Evolutionary conservation across 108 stramenopile species (phyloP).

Genomic region (Seminavis robusta): DNA sequence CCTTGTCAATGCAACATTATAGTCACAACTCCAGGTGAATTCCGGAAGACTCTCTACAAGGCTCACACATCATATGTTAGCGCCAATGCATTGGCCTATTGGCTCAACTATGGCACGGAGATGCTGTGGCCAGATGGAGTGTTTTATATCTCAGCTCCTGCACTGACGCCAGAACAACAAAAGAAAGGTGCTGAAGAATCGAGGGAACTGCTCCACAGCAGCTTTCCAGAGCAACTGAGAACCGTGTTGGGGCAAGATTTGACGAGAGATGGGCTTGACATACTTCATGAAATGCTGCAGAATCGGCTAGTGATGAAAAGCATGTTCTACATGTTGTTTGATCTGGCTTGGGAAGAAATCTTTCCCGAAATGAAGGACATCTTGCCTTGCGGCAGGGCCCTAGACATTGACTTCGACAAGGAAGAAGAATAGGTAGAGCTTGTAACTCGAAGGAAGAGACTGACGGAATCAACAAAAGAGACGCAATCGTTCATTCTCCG

Average conservation of each 20-base stretch:
- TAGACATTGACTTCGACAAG: slow-evolving; percentile 40
- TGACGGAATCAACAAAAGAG: not conserved
- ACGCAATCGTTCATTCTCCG: too few species aligned
- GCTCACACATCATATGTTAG: slow-evolving; percentile 64
- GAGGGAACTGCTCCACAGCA: slow-evolving; percentile 38
- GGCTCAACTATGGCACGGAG: slow-evolving; percentile 52
- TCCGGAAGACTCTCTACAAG: slow-evolving; percentile 65
- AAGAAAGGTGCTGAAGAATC: slow-evolving; percentile 32
- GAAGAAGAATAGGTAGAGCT: not conserved
- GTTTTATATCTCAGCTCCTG: slow-evolving; percentile 42
- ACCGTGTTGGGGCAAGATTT: slow-evolving; percentile 72
- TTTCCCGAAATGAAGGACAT: slow-evolving; percentile 84
- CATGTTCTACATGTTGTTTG: slow-evolving; percentile 83
- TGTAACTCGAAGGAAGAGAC: not conserved
- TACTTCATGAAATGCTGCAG: slow-evolving; percentile 80
- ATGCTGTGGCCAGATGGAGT: slow-evolving; percentile 86
- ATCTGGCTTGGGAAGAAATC: slow-evolving; percentile 69
- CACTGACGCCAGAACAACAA: slow-evolving; percentile 43
- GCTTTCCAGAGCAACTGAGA: slow-evolving; percentile 73
- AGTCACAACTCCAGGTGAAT: slow-evolving; percentile 66
- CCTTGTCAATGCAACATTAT: too few species aligned
- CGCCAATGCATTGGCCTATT: slow-evolving; percentile 60
- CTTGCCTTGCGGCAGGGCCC: slow-evolving; percentile 52
- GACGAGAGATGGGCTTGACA: slow-evolving; percentile 65
- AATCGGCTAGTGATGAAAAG: slow-evolving; percentile 80